Percentiles rank a stretch among this genome's conserved stretches.
These are phyloP conservation scores for Coniferiporia weirii DNA, from an alignment of 1,284 basidiomycete species.

Conservation along the genomic window DNA sequence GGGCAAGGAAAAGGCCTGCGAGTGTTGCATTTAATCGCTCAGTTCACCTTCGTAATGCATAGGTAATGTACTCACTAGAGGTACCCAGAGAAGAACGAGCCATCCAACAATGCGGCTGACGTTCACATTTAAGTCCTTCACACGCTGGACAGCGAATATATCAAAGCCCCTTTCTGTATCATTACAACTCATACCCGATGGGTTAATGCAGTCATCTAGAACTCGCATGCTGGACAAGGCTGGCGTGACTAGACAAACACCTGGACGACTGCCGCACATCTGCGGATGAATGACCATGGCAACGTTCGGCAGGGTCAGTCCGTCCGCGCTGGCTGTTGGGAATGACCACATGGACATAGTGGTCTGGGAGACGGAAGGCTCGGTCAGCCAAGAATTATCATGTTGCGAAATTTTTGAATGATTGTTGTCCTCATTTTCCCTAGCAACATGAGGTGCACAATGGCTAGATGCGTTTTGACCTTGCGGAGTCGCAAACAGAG, in stretches of 20 bases:
- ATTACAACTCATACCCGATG: constrained; percentile 30
- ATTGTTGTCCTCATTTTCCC: neutral
- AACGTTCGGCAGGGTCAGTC: constrained; percentile 28
- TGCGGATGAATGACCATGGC: constrained; percentile 37
- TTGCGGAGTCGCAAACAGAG: neutral
- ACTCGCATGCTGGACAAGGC: constrained; percentile 54
- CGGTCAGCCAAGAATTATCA: constrained; percentile 61
- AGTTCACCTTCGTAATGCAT: constrained; percentile 10
- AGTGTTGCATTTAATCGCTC: constrained; percentile 6
- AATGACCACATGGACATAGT: constrained; percentile 64
- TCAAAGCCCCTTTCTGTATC: constrained; percentile 37
- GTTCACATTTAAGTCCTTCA: constrained; percentile 48
- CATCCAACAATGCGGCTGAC: constrained; percentile 49
- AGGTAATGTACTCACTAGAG: constrained; percentile 44
- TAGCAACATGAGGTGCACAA: neutral
- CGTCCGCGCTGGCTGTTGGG: constrained; percentile 37
- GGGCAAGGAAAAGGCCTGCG: constrained; percentile 51
- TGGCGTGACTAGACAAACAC: constrained; percentile 44
- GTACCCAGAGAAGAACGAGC: constrained; percentile 60
- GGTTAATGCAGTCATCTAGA: constrained; percentile 53
- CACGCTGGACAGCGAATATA: constrained; percentile 17
- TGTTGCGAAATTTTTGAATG: neutral
- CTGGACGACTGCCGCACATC: constrained; percentile 28
- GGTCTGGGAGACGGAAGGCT: constrained; percentile 49
- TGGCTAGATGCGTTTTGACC: neutral